Conservation (phyloP, 1,284 basidiomycete genomes). For the Ceratobasidium sp. region DNA sequence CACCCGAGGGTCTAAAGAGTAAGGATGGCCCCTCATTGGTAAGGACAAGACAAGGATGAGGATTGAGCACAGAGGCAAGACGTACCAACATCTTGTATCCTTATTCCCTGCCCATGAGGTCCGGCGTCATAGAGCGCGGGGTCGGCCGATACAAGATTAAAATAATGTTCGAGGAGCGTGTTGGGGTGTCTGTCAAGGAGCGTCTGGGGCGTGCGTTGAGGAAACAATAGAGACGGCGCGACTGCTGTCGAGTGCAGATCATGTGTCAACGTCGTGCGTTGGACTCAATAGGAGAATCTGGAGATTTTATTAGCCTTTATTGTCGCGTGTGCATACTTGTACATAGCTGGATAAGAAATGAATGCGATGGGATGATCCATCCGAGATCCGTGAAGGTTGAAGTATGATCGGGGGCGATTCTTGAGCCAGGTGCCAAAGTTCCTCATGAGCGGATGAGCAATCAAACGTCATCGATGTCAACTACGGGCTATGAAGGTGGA, state of each 20-base stretch:
- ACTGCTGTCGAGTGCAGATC: background rate
- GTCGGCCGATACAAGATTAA: too few relatives aligned
- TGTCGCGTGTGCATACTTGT: background rate
- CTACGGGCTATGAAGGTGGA: too few relatives aligned
- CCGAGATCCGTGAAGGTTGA: background rate
- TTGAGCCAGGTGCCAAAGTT: too few relatives aligned
- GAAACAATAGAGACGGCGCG: background rate
- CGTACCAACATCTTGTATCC: background rate
- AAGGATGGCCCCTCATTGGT: background rate
- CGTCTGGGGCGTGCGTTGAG: background rate
- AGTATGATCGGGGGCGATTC: background rate
- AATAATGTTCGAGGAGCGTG: too few relatives aligned
- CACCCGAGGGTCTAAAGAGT: too few relatives aligned
- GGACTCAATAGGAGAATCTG: background rate
- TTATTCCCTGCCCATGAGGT: too few relatives aligned
- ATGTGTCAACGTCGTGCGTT: background rate
- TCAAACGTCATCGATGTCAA: too few relatives aligned
- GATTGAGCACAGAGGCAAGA: background rate
- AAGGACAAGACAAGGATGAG: background rate
- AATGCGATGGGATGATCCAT: background rate
- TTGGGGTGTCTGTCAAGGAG: too few relatives aligned
- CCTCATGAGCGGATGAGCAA: too few relatives aligned
- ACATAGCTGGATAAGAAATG: background rate
- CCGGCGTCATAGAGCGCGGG: too few relatives aligned
- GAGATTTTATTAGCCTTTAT: background rate